phyloP scores from a whole-genome alignment of 2,329 filamentous ascomycete genomes.

The Ilyonectria robusta region DNA sequence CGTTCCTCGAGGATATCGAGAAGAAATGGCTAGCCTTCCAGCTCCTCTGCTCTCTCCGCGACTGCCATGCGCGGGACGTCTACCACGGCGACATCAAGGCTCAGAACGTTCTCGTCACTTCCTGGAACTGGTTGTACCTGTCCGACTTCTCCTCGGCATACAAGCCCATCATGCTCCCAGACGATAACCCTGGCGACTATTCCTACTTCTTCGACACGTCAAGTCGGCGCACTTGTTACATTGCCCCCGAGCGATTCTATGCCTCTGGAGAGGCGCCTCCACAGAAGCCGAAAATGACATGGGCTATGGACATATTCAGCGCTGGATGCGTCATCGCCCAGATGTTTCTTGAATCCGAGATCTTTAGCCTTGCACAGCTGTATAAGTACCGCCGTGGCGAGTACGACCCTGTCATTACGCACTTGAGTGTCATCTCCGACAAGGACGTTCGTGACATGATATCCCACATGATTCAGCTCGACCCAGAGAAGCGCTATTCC shows the following conservation, averaged over 20 bases:
- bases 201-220: constrained; percentile 98
- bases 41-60: constrained; percentile 89
- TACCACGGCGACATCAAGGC: constrained; percentile 99
- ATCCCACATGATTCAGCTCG: constrained; percentile 94
- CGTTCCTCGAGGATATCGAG: constrained; percentile 96
- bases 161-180: constrained; percentile 93
- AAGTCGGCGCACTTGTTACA: constrained; percentile 90
- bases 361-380: constrained; percentile 97
- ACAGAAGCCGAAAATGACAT: constrained; percentile 73
- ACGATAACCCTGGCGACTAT: constrained; percentile 97
- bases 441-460: constrained; percentile 90
- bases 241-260: constrained; percentile 94
- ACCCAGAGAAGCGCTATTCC: constrained; percentile 91
- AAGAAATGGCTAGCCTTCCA: constrained; percentile 99
- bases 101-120: constrained; percentile 96
- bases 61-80: constrained; percentile 89
- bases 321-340: constrained; percentile 97
- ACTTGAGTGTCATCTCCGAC: constrained; percentile 90
- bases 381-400: constrained; percentile 95
- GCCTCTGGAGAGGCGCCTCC: constrained; percentile 77
- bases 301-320: constrained; percentile 99
- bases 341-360: constrained; percentile 92
- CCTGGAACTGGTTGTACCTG: constrained; percentile 99
- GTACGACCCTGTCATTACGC: constrained; percentile 87
- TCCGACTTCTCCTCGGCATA: constrained; percentile 97